These are phyloP conservation scores for Chlorella vulgaris DNA, from an alignment of 139 green algal species.

Conservation along the genomic window DNA sequence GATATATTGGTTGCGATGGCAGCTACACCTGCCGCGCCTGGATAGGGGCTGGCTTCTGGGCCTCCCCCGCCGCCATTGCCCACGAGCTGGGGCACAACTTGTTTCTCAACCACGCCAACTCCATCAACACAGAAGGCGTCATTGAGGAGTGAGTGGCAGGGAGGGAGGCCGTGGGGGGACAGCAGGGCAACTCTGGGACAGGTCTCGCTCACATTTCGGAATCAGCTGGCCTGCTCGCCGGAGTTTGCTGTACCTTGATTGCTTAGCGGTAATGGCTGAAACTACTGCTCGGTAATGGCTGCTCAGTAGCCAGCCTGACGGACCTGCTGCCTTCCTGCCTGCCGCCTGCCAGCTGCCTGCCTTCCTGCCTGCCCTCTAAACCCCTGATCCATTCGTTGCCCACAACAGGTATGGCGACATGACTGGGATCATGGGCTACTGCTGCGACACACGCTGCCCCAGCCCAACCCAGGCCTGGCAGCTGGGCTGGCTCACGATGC, in stretches of 20 bases:
- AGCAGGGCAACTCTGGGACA: not conserved
- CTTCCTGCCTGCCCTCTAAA: no score
- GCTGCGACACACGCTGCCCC: conserved; percentile 20
- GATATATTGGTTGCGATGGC: conserved; percentile 11
- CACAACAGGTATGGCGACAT: not conserved
- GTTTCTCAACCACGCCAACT: not conserved
- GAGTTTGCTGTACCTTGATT: no score
- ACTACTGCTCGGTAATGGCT: no score
- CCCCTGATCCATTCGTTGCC: not conserved
- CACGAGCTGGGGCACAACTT: conserved; percentile 21
- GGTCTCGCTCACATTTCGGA: no score
- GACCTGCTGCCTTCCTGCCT: not conserved
- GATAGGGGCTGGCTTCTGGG: not conserved
- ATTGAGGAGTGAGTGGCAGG: not conserved
- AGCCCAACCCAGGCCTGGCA: conserved; percentile 21
- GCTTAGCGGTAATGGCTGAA: no score
- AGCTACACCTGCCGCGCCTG: conserved; percentile 6
- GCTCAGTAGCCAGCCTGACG: not conserved
- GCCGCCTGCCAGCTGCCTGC: no score
- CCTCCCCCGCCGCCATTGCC: not conserved
- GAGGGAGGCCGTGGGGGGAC: not conserved
- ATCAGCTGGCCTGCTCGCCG: no score
- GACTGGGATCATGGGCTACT: conserved; percentile 1
- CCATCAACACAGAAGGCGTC: not conserved
- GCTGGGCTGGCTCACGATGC: conserved; percentile 14